Evolutionary conservation across 129 eudicot genomes (phyloP), one percentile per base, ranked within the genome.

Genomic region (Deinandra increscens): DNA sequence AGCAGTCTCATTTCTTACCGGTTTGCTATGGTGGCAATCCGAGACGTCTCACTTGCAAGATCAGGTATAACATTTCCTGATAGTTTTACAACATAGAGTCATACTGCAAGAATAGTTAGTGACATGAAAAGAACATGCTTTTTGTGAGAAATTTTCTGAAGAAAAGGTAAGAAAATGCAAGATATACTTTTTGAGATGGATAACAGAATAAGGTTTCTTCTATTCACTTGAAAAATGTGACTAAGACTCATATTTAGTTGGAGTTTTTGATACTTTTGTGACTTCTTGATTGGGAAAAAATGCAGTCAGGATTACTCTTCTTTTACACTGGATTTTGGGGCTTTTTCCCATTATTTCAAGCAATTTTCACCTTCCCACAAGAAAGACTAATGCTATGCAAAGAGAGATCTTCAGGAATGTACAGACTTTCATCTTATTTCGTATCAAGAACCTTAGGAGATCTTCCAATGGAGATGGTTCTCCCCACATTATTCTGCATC

Each of bases 11-110:
- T 9, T 88, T 15, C 81, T 91, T 12, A 10, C 69, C 11, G 94
- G 98, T 18, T 43, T 84, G n/a, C 64, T 88, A 11, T 91, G 98
- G 95, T 91, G 94, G 95, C 82, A 83, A 49, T 88, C 91, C n/a
- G 74, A 82, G 38, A 31, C 69, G 17, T 13, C 75, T 69, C 79
- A 86, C 81, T 75, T 86, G 48, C 96, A 88, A 76, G 97, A 86
- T 71, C 96, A 86, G 91, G 96, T 84, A 78, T 58, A 36, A 10
- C 64, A 44, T 41, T 37, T 36, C 31, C 31, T 26, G 3, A 26
- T 26, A 26, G 1, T 26, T 26, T 1, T 26, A 26, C 31, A 26
- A 26, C 31, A 26, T 26, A 26, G 31, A 3, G 31, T 26, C 3
- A 26, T 26, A 26, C 31, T 26, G 3, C 31, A 26, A 26, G 31